A percentile compares a stretch with the other conserved stretches of the same genome.
phyloP scores from a whole-genome alignment of 1,284 basidiomycete species.

The Boletellus deceptivus region DNA sequence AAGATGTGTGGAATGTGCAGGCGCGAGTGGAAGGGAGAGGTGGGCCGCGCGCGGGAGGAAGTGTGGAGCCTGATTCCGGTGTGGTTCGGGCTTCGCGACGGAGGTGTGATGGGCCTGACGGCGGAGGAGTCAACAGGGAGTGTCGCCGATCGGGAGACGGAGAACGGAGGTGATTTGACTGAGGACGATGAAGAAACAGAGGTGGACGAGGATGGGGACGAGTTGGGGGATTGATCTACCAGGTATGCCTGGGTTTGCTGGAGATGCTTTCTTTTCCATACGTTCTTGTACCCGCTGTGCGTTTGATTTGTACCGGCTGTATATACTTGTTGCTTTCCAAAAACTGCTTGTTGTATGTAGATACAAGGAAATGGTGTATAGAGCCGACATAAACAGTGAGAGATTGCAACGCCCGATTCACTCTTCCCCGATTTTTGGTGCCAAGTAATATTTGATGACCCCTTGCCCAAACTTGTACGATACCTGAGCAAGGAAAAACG shows the following conservation, averaged over 20 bases:
- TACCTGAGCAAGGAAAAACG: constrained; percentile 48
- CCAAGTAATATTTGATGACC: constrained; percentile 82
- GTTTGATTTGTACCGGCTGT: constrained; percentile 12
- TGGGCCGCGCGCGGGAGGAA: constrained; percentile 53
- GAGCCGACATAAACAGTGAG: constrained; percentile 13
- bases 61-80: constrained; percentile 62
- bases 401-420: constrained; percentile 30
- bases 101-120: constrained; percentile 2
- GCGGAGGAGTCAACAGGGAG: not conserved
- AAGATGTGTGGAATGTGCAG: constrained; percentile 63
- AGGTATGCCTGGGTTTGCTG: not conserved
- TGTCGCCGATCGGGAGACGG: not conserved
- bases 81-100: constrained; percentile 58
- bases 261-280: constrained; percentile 20
- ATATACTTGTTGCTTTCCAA: constrained; percentile 17
- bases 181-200: constrained; percentile 14
- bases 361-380: constrained; percentile 18
- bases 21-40: constrained; percentile 52
- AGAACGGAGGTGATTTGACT: not conserved
- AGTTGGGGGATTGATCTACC: constrained; percentile 13
- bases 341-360: not conserved
- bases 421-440: constrained; percentile 86
- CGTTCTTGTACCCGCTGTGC: not conserved
- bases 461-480: constrained; percentile 85
- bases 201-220: constrained; percentile 14